phyloP scores from a whole-genome alignment of 495 filamentous ascomycete species.

The Penicillium samsonianum region DNA sequence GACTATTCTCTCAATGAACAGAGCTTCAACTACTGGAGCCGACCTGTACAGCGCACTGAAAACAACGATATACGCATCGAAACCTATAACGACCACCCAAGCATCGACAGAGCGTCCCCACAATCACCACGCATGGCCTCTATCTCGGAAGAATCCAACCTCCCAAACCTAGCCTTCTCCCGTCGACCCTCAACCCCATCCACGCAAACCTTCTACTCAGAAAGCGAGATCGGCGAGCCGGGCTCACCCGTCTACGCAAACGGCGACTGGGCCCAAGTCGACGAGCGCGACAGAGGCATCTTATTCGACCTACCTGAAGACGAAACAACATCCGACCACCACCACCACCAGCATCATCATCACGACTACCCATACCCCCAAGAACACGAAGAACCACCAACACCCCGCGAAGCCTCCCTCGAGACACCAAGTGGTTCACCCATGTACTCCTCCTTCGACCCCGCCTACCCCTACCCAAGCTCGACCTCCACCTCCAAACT shows the following conservation, averaged over 20 bases:
- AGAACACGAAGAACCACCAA: background rate
- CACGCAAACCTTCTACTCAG: constrained; percentile 26
- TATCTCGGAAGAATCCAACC: constrained; percentile 22
- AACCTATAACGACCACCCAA: constrained; percentile 14
- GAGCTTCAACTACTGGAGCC: constrained; percentile 19
- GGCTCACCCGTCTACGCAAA: constrained; percentile 40
- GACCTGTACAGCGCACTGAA: constrained; percentile 11
- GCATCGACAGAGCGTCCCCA: constrained; percentile 14
- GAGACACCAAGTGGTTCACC: constrained; percentile 2
- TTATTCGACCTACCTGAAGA: constrained; percentile 18
- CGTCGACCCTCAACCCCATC: constrained; percentile 25
- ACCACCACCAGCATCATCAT: constrained; percentile 6
- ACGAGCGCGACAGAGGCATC: constrained; percentile 31
- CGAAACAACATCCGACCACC: background rate
- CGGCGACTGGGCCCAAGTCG: constrained; percentile 30
- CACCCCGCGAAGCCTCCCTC: constrained; percentile 1
- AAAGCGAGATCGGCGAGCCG: constrained; percentile 41
- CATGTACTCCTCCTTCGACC: constrained; percentile 1
- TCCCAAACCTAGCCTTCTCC: constrained; percentile 15
- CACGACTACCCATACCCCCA: constrained; percentile 8
- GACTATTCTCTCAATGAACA: constrained; percentile 25
- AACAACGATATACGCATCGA: constrained; percentile 6
- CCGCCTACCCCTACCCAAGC: background rate
- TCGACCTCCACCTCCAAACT: constrained; percentile 9
- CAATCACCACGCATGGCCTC: constrained; percentile 30